phyloP scores from a whole-genome alignment of 176 grass and related monocot genomes.

The barley (Hordeum vulgare) region MorexV3_pseudomolecules_assembly NC_058521.1:547899544-547900043 shows the following conservation, averaged over 20 bases:
- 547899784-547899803: constrained; percentile 77
- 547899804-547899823: constrained; percentile 56
- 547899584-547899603: background rate
- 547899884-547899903: constrained; percentile 32
- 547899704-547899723: constrained; percentile 33
- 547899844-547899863: constrained; percentile 38
- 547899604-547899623: background rate
- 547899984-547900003: constrained; percentile 53
- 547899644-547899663: background rate
- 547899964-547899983: constrained; percentile 57
- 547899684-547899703: constrained; percentile 22
- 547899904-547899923: background rate
- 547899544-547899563: background rate
- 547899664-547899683: constrained; percentile 31
- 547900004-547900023: constrained; percentile 53
- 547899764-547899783: constrained; percentile 55
- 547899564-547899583: background rate
- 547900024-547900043: constrained; percentile 54
- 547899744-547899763: constrained; percentile 77
- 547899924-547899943: background rate
- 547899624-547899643: constrained; percentile 11
- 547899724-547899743: constrained; percentile 62
- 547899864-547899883: constrained; percentile 44
- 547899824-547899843: constrained; percentile 25
- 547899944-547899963: constrained; percentile 35